These are phyloP conservation scores for Verbascum thapsus DNA, from an alignment of 257 asterid genomes.

Conservation along the genomic window DNA sequence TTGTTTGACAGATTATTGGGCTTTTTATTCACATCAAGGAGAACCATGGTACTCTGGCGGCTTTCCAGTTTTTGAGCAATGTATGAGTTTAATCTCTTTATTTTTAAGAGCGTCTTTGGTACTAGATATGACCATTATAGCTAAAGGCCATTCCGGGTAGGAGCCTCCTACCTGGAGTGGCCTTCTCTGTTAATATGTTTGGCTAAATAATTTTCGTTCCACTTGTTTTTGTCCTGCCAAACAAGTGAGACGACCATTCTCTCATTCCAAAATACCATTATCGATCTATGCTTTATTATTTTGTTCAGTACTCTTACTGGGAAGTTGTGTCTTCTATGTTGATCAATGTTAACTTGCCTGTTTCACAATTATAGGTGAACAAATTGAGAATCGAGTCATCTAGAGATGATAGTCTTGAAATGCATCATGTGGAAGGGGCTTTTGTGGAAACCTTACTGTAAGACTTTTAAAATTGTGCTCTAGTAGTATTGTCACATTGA, in stretches of 20 bases:
- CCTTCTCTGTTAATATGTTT: slow-evolving; percentile 6
- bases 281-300: slow-evolving; percentile 14
- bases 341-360: slow-evolving; percentile 22
- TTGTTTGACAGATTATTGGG: slow-evolving; percentile 69
- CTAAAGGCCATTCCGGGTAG: slow-evolving; percentile 4
- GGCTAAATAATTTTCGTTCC: slow-evolving; percentile 7
- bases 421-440: slow-evolving; percentile 91
- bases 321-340: slow-evolving; percentile 3
- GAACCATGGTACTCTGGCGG: slow-evolving; percentile 69
- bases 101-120: slow-evolving; percentile 27
- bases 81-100: slow-evolving; percentile 53
- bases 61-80: slow-evolving; percentile 91
- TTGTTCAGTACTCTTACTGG: background rate
- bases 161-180: slow-evolving; percentile 5
- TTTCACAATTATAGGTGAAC: slow-evolving; percentile 59
- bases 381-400: slow-evolving; percentile 77
- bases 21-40: slow-evolving; percentile 86
- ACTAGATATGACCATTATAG: slow-evolving; percentile 8
- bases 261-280: slow-evolving; percentile 14
- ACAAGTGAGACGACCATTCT: slow-evolving; percentile 6
- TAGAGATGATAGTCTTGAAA: slow-evolving; percentile 73
- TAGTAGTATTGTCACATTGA: slow-evolving; percentile 4
- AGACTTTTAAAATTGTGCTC: slow-evolving; percentile 35
- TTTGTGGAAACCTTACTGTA: slow-evolving; percentile 90
- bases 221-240: slow-evolving; percentile 10